Evolutionary conservation across 148 eudicot species (phyloP), one percentile per base, ranked within the genome.

Genomic region (Chenopodium album): DNA sequence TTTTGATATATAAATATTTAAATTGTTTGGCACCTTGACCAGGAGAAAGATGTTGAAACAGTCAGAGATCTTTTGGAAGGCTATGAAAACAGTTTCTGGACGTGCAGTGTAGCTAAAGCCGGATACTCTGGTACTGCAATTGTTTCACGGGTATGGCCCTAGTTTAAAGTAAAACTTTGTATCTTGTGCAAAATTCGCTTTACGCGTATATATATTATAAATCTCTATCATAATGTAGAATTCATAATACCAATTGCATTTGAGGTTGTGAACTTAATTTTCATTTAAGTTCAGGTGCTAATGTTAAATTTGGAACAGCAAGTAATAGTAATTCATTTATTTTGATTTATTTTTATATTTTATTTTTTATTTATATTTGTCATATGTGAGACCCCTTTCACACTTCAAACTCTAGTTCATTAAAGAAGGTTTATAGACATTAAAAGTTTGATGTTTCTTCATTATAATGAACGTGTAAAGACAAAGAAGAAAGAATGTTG

Each of bases 81-180:
- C 77, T 95, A 91, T 76, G 90, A 88, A 44, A 88, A 88, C 83
- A 91, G 93, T 90, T 95, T 85, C 83, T 95, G 98, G 98, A 90
- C 97, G 8, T 95, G 99, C 81, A 94, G 99, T 81, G 81, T 86
- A 80, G 84, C 95, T 10, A 95, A 95, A 82, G 91, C 89, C 67
- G 99, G 98, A 71, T 95, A 95, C 82, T 91, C 99, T 85, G 98
- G 99, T 71, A 94, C 97, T 11, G 88, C 99, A 77, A 87, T 95
- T 82, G 88, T 95, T 77, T 95, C 99, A 73, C 89, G 98, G 96
- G 99, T 95, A 89, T 76, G 86, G 75, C 76, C 73, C 54, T 46
- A 50, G 41, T 26, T 23, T 26, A 22, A 23, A 17, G 60, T 26
- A 26, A 26, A 26, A 26, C 26, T 26, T 26, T 26, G 26, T 26